Evolutionary conservation across 148 eudicot species (phyloP), one percentile per base, ranked within the genome.

Genomic region (Chenopodium suecicum): DNA sequence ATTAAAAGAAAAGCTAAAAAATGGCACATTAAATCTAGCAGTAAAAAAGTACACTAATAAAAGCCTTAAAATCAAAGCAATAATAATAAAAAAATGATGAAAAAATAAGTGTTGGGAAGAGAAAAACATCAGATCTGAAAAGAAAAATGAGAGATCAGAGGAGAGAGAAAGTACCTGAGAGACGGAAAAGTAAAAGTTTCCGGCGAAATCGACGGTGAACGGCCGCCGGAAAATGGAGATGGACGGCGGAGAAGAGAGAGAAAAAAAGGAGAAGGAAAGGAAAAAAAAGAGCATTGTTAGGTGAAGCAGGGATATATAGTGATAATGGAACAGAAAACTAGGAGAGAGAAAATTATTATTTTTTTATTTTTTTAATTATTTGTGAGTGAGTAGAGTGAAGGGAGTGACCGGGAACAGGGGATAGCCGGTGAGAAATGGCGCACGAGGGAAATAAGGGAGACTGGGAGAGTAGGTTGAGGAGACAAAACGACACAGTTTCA

Each of bases 291-390:
- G 29, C 84, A 74, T 76, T 58, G n/a, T 17, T 37, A 44, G 88
- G 84, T 63, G 78, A 85, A 86, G 79, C 44, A 37, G 47, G 41
- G 19, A 81, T 91, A 78, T 90, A 91, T 90, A 89, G 79, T 29
- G 46, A 64, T n/a, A 76, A 58, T 66, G 63, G 83, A 81, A 75
- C 81, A 71, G 83, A 84, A 63, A 81, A 65, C 60, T 79, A 76
- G 80, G 86, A 60, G 78, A 76, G 80, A 75, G 86, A 76, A 70
- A 72, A 58, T 14, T 2, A 47, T 47, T 73, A 11, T 9, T 44
- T 9, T 9, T 41, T 19, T n/a, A n/a, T 69, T 54, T 80, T 72
- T n/a, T 20, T 14, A 54, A 54, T 2, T 4, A 58, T 17, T 27
- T 29, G 4, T 31, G 10, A 13, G 2, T 75, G 23, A 13, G 62